Conservation (phyloP, 2,329 filamentous ascomycete species). For the Venturia carpophila region DNA sequence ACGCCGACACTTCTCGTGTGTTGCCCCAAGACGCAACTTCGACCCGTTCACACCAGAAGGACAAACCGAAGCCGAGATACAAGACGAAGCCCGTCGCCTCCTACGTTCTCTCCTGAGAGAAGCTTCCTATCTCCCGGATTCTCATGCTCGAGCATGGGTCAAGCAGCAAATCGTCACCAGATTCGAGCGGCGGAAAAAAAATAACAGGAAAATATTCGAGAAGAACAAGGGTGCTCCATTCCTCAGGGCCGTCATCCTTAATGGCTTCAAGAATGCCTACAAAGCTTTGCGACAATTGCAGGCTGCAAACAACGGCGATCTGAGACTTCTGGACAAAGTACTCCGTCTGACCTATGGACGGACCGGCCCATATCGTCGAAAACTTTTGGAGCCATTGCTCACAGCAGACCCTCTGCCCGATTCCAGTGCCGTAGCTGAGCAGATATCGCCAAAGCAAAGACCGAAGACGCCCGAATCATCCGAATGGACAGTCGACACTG, state of each 20-base stretch:
- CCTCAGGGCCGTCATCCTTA: conserved; percentile 23
- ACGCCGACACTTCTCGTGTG: too few relatives aligned
- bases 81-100: conserved; percentile 32
- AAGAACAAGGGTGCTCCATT: background rate
- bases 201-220: conserved; percentile 19
- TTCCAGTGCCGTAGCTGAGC: background rate
- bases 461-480: background rate
- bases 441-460: background rate
- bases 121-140: conserved; percentile 53
- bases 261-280: conserved; percentile 31
- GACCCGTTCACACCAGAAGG: too few relatives aligned
- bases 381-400: conserved; percentile 37
- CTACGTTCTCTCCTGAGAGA: conserved; percentile 52
- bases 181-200: conserved; percentile 30
- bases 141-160: conserved; percentile 44
- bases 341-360: conserved; percentile 51
- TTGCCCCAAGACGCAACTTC: background rate
- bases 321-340: conserved; percentile 43
- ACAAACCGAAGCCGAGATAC: background rate
- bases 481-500: conserved; percentile 4
- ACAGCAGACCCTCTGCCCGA: conserved; percentile 22
- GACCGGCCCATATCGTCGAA: conserved; percentile 43
- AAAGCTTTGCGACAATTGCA: conserved; percentile 39
- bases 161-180: conserved; percentile 40
- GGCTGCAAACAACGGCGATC: conserved; percentile 51